These are phyloP conservation scores for Nelumbo lutea DNA, from an alignment of 164 flowering plant species.

Conservation along the genomic window DNA sequence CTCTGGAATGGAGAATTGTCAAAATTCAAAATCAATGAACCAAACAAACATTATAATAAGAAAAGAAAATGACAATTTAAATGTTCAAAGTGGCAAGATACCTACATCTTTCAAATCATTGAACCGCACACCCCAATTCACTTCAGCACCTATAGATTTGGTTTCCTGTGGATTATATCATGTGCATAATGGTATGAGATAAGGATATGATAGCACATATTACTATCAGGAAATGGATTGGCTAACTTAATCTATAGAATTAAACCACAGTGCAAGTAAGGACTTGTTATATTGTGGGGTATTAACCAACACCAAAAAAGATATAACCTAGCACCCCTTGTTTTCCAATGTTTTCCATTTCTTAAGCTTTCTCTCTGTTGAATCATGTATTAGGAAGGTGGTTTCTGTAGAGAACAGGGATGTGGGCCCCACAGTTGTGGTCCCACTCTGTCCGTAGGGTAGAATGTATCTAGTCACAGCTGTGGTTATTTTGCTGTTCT, in stretches of 20 bases:
- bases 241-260: background rate
- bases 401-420: too few species aligned
- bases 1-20: conserved; percentile 34
- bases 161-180: conserved; percentile 50
- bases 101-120: conserved; percentile 73
- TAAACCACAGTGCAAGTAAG: background rate
- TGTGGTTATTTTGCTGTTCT: too few species aligned
- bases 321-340: too few species aligned
- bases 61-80: conserved; percentile 2
- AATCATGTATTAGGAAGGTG: too few species aligned
- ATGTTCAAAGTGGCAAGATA: conserved; percentile 12
- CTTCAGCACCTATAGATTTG: conserved; percentile 96
- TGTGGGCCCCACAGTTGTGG: too few species aligned
- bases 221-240: background rate
- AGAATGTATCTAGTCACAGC: too few species aligned
- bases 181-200: background rate
- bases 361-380: too few species aligned
- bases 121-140: conserved; percentile 98
- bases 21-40: conserved; percentile 1
- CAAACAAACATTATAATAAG: background rate
- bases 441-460: too few species aligned
- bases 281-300: background rate
- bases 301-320: too few species aligned
- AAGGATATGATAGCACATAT: background rate
- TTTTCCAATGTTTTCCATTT: too few species aligned